phyloP scores from a whole-genome alignment of 257 asterid species.

The Przewalskia tangutica region DNA sequence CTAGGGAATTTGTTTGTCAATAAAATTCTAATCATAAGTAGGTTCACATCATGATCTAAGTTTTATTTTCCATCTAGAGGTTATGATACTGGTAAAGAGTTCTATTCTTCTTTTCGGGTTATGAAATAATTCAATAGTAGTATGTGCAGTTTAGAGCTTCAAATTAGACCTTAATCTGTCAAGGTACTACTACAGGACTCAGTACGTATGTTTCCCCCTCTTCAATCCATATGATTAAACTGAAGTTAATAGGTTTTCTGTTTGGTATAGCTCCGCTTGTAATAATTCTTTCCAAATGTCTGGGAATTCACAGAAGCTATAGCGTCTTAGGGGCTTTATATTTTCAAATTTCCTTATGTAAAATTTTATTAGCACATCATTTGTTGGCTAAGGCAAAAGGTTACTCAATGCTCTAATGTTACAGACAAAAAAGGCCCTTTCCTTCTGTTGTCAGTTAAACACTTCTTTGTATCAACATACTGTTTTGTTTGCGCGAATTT shows the following conservation, averaged over 20 bases:
- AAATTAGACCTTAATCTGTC: neutral
- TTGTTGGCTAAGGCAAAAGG: neutral
- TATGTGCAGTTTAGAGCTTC: neutral
- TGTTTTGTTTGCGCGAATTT: neutral
- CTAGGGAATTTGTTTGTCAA: too few species aligned
- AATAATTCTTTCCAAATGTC: neutral
- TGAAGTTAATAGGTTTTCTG: neutral
- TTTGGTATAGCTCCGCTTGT: neutral
- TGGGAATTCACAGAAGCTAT: neutral
- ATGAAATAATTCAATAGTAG: too few species aligned
- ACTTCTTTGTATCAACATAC: neutral
- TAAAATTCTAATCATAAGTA: too few species aligned
- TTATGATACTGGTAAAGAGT: too few species aligned
- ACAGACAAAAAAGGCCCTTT: neutral
- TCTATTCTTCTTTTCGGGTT: too few species aligned
- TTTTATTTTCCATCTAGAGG: too few species aligned
- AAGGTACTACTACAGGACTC: neutral
- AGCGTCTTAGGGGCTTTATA: too few species aligned
- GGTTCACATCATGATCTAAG: too few species aligned
- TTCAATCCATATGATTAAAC: neutral
- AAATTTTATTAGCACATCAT: neutral
- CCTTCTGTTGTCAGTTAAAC: neutral
- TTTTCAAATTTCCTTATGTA: neutral
- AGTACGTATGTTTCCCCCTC: neutral
- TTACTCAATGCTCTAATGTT: neutral